These are phyloP conservation scores for Neonectria punicea DNA, from an alignment of 2,329 filamentous ascomycete genomes.

Conservation along the genomic window DNA sequence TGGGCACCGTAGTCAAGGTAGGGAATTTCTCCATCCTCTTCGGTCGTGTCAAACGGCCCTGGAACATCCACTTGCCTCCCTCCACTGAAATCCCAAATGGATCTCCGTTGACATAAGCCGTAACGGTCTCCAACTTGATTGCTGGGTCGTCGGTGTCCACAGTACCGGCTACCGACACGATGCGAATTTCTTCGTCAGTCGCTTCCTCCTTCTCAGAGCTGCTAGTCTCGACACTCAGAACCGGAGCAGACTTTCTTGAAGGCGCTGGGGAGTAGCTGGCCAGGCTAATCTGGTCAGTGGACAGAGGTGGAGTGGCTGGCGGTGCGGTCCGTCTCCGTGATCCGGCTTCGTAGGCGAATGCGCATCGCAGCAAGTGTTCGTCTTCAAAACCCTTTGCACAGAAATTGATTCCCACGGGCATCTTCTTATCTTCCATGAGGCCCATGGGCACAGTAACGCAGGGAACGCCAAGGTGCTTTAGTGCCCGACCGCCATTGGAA, in stretches of 20 bases:
- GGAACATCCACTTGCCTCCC: not conserved
- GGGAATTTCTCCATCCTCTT: constrained; percentile 4
- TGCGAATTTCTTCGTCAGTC: not conserved
- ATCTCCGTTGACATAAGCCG: constrained; percentile 3
- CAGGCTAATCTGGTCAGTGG: not conserved
- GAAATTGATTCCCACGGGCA: constrained; percentile 18
- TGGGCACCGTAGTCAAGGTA: not conserved
- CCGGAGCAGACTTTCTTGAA: not conserved
- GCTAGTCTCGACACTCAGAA: not conserved
- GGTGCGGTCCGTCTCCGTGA: not conserved
- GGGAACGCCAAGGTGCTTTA: constrained; percentile 18
- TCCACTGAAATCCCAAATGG: not conserved
- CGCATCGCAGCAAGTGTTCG: not conserved
- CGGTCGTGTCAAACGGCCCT: not conserved
- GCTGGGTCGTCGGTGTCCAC: not conserved
- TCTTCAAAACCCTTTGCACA: constrained; percentile 15
- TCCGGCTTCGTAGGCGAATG: constrained; percentile 10
- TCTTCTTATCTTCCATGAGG: not conserved
- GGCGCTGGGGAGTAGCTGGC: not conserved
- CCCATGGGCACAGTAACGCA: constrained; percentile 15
- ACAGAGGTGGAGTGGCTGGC: not conserved
- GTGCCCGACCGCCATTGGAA: constrained; percentile 9
- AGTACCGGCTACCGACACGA: not conserved
- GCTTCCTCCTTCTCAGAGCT: not conserved
- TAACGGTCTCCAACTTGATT: not conserved